phyloP scores from a whole-genome alignment of 2,329 filamentous ascomycete genomes.

The Nothopassalora personata region DNA sequence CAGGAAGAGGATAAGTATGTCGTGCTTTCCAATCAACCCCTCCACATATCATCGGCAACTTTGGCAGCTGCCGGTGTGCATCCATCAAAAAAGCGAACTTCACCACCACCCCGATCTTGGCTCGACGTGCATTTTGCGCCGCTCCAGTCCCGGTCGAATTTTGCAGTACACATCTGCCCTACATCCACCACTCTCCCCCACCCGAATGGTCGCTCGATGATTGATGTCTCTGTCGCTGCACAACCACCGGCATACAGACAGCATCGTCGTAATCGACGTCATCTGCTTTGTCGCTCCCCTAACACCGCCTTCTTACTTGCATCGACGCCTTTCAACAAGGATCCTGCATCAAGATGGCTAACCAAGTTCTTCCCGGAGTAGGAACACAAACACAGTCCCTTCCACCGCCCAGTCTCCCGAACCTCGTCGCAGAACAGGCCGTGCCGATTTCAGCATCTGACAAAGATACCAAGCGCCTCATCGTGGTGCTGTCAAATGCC shows the following conservation, averaged over 20 bases:
- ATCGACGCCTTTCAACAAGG: slow-evolving; percentile 35
- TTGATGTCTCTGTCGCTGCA: neutral
- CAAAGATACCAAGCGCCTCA: slow-evolving; percentile 84
- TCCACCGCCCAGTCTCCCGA: slow-evolving; percentile 82
- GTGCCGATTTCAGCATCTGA: slow-evolving; percentile 76
- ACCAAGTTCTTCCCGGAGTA: slow-evolving; percentile 21
- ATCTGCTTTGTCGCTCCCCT: neutral
- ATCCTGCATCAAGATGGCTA: slow-evolving; percentile 30
- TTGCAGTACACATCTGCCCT: too few species aligned
- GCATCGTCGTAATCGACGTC: neutral
- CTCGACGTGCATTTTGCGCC: neutral
- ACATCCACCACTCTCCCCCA: neutral
- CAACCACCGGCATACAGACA: slow-evolving; percentile 2
- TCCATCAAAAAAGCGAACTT: too few species aligned
- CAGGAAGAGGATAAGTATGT: slow-evolving; percentile 33
- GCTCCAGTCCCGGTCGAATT: neutral
- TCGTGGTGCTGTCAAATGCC: slow-evolving; percentile 94
- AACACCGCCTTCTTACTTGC: slow-evolving; percentile 6
- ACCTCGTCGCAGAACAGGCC: slow-evolving; percentile 90
- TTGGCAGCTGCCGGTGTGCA: neutral
- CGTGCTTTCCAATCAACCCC: neutral
- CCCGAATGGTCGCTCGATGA: neutral
- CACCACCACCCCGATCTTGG: neutral
- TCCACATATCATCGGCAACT: neutral
- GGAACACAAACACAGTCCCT: slow-evolving; percentile 71